Evolutionary conservation across 208 protist genomes (phyloP), one percentile per base, ranked within the genome.

Genomic region (Sergeia podlipaevii): DNA sequence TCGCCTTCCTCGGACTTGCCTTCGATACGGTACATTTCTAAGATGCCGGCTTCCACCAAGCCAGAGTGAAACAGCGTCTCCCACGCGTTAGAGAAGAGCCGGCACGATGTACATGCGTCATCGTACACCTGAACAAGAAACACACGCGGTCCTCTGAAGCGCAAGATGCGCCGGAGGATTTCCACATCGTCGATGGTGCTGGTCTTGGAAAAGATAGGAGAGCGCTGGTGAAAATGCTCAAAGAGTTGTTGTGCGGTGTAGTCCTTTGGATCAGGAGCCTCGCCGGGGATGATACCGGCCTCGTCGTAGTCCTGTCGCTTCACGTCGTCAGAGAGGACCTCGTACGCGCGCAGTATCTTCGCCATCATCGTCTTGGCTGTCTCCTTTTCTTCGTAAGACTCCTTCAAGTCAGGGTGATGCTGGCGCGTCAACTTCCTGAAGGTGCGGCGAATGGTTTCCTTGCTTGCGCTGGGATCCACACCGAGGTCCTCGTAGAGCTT

Each of bases 391-490:
- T 91, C 70, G 13, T 60, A 65, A 20, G 65, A 76, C 7, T 94
- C 83, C 47, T 96, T 92, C n/a, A 90, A 33, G 51, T 97, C 92
- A 18, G 92, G 92, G 65, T 97, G 92, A 37, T 88, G 70, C 47
- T 81, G 58, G 1, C 85, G 73, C 3, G 89, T 80, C 20, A 90
- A 60, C 10, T 55, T 51, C 15, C 86, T 76, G 48, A 95, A 97
- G 1, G 89, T 82, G 23, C 73, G 77, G 29, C 80, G 80, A 47
- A 97, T 85, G 23, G 90, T 80, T 3, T 55, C 62, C 58, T 80
- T 74, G 42, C 69, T 76, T 8, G 85, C 83, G 0, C 51, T 53
- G 21, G 54, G 60, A 0, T 45, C 1, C 0, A 97, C 55, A 24
- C 82, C 85, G 8, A 97, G 70, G 7, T 77, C 70, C 3, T 43